Evolutionary conservation across 805 yeast genomes (phyloP), one percentile per base, ranked within the genome.

Genomic region (Candida pseudofarinosa): DNA sequence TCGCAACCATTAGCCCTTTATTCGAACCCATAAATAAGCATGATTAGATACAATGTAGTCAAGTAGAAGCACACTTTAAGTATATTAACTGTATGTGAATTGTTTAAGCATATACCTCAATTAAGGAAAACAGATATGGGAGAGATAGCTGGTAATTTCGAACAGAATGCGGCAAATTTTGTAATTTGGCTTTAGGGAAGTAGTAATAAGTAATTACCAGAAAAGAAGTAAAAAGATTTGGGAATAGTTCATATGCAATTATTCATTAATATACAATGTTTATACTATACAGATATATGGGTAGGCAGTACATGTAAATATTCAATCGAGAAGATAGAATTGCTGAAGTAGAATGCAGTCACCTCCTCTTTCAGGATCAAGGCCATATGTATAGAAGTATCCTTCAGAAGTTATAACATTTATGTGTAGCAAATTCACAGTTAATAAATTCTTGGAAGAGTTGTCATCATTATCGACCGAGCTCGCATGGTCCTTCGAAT

Each of bases 361-460:
- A 2, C 99, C 99, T 1, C 98, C 98, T 41, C 90, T 66, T 47
- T 83, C 95, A 0, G 93, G 83, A 48, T 88, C 93, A 37, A 91
- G 66, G 2, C 83, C 83, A 60, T 88, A 91, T 39, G 85, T 86
- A 54, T 83, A 85, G 51, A 86, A 84, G 50, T 76, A 79, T 0
- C 98, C 98, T 43, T 81, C 86, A 0, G 84, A 76, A 0, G 96
- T 87, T 3, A 88, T 87, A 4, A 89, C 91, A 44, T 80, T 74
- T 12, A 80, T 80, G 53, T 76, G 77, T 60, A 52, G 56, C 20
- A 68, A 51, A 39, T 59, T 62, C 45, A 62, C 50, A 17, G 63
- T 46, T 16, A 59, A 44, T 33, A 60, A 41, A 16, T 64, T 69
- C 37, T 52, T 52, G 14, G 51, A 39, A 26, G 40, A 16, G 33